These are phyloP conservation scores for Lepidium didymum DNA, from an alignment of 345 rosid genomes.

Conservation along the genomic window DNA sequence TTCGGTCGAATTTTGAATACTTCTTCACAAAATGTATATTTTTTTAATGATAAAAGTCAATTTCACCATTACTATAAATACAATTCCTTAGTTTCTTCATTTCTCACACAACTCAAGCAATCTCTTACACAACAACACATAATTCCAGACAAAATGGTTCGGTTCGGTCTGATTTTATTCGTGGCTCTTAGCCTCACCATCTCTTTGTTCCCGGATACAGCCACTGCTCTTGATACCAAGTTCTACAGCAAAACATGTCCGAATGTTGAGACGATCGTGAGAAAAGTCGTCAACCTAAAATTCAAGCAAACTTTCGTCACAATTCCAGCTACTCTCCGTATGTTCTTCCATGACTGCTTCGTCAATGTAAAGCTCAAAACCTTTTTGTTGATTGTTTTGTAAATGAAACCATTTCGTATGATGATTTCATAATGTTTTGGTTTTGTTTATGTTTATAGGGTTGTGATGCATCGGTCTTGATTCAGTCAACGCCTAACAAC, in stretches of 20 bases:
- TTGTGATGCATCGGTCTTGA: slow-evolving; percentile 70
- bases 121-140: background rate
- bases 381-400: background rate
- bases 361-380: slow-evolving; percentile 39
- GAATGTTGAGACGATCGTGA: slow-evolving; percentile 57
- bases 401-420: background rate
- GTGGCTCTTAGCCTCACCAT: slow-evolving; percentile 37
- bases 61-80: slow-evolving; percentile 15
- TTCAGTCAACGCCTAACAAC: slow-evolving; percentile 45
- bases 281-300: slow-evolving; percentile 37
- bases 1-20: background rate
- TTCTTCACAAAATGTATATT: background rate
- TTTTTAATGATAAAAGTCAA: background rate
- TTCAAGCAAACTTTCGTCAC: slow-evolving; percentile 60
- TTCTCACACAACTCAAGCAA: background rate
- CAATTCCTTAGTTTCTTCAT: background rate
- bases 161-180: slow-evolving; percentile 19
- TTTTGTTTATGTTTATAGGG: slow-evolving; percentile 35
- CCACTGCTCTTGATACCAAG: slow-evolving; percentile 48
- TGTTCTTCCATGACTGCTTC: slow-evolving; percentile 86
- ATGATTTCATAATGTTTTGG: background rate
- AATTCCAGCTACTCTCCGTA: slow-evolving; percentile 72
- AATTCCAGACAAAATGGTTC: slow-evolving; percentile 15
- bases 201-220: slow-evolving; percentile 34
- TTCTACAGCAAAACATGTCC: slow-evolving; percentile 59